Evolutionary conservation across 2,329 filamentous ascomycete species (phyloP).

Genomic region (Microcyclospora pomicola): DNA sequence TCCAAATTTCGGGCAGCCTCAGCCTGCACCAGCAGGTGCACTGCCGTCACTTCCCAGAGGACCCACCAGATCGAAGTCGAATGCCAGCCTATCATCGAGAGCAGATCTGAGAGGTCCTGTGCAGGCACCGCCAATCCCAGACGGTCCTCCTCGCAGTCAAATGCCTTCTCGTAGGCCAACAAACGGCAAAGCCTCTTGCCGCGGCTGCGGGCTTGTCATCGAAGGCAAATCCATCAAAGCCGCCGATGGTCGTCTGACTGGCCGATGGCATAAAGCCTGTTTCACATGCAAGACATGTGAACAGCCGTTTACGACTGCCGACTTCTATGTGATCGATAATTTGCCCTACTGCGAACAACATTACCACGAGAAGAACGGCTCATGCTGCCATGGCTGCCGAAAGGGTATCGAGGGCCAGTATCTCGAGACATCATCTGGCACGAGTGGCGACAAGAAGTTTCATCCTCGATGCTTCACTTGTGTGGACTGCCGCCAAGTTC

Average conservation of each 20-base stretch:
- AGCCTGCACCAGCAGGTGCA: neutral
- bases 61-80: constrained; percentile 3
- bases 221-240: constrained; percentile 87
- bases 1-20: neutral
- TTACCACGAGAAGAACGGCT: constrained; percentile 84
- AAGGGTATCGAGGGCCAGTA: constrained; percentile 88
- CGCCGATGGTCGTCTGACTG: constrained; percentile 79
- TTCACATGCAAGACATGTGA: constrained; percentile 82
- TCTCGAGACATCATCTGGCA: constrained; percentile 51
- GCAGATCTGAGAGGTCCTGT: neutral
- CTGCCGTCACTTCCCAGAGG: neutral
- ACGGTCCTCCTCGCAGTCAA: neutral
- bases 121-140: neutral
- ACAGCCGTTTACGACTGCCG: constrained; percentile 67
- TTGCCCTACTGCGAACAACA: constrained; percentile 81
- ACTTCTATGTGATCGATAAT: constrained; percentile 85
- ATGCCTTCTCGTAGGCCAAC: neutral
- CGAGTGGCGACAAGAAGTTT: constrained; percentile 56
- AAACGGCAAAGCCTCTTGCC: constrained; percentile 57
- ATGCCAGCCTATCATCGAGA: constrained; percentile 1
- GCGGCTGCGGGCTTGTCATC: constrained; percentile 66
- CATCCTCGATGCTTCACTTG: constrained; percentile 82
- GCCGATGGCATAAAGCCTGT: constrained; percentile 87
- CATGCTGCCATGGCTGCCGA: constrained; percentile 66
- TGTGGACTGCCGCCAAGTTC: constrained; percentile 56